Evolutionary conservation across 805 yeast species (phyloP).

Genomic region (Wickerhamomyces sydowiorum): DNA sequence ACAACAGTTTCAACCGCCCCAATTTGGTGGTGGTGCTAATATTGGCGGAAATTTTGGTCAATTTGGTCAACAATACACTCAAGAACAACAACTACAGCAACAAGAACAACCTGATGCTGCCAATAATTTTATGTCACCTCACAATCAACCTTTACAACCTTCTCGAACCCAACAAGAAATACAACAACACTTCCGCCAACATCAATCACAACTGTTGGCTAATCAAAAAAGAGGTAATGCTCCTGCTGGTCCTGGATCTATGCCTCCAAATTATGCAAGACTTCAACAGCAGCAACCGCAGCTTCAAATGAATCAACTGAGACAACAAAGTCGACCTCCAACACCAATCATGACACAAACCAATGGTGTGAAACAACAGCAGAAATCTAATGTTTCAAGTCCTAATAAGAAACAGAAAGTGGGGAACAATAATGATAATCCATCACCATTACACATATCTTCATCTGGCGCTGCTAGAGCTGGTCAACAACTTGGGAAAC

Average conservation of each 20-base stretch:
- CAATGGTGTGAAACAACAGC: neutral
- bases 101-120: neutral
- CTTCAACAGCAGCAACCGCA: slow-evolving; percentile 31
- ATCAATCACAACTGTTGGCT: slow-evolving; percentile 21
- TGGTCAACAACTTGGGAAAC: slow-evolving; percentile 1
- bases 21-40: neutral
- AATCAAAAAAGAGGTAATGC: slow-evolving; percentile 14
- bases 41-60: neutral
- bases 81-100: slow-evolving; percentile 1
- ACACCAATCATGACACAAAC: neutral
- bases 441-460: slow-evolving; percentile 8
- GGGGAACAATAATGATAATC: slow-evolving; percentile 7
- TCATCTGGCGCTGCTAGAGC: slow-evolving; percentile 2
- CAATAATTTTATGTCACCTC: slow-evolving; percentile 4
- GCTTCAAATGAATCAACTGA: slow-evolving; percentile 42
- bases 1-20: neutral
- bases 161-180: slow-evolving; percentile 23
- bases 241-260: slow-evolving; percentile 4
- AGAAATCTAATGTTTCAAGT: neutral
- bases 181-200: slow-evolving; percentile 22
- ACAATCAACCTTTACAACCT: slow-evolving; percentile 19
- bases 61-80: slow-evolving; percentile 2
- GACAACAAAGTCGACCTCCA: slow-evolving; percentile 31
- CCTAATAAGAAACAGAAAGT: slow-evolving; percentile 19
- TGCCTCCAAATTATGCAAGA: slow-evolving; percentile 21